These are phyloP conservation scores for Blastobotrys terrestris DNA, from an alignment of 805 yeast species.

Conservation along the genomic window DNA sequence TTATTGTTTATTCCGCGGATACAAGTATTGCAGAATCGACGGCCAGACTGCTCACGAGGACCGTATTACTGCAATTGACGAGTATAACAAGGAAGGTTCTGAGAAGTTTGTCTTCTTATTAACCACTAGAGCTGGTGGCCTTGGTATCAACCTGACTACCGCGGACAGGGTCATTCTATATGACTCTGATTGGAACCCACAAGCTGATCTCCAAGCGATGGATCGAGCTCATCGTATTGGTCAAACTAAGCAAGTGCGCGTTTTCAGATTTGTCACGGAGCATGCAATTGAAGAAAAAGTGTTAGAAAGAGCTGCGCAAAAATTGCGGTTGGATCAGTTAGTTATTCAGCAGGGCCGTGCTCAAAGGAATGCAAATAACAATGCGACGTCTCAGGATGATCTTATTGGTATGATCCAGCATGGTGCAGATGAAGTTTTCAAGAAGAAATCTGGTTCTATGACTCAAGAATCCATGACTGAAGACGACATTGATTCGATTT, in stretches of 20 bases:
- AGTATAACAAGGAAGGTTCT: slow-evolving; percentile 75
- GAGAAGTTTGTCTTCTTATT: slow-evolving; percentile 77
- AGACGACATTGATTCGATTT: slow-evolving; percentile 77
- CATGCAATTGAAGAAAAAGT: slow-evolving; percentile 96
- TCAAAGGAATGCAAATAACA: slow-evolving; percentile 39
- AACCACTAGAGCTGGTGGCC: slow-evolving; percentile 95
- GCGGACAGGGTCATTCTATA: slow-evolving; percentile 86
- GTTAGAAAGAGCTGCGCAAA: slow-evolving; percentile 92
- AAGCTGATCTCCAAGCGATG: slow-evolving; percentile 97
- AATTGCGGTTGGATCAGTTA: slow-evolving; percentile 82
- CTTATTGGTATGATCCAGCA: slow-evolving; percentile 92
- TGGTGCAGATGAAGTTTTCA: slow-evolving; percentile 89
- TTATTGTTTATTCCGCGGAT: slow-evolving; percentile 79
- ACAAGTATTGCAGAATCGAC: slow-evolving; percentile 85
- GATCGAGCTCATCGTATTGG: slow-evolving; percentile 98
- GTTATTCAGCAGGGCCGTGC: slow-evolving; percentile 91
- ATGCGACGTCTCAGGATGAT: slow-evolving; percentile 48
- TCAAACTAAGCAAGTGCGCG: slow-evolving; percentile 91
- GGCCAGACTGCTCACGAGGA: slow-evolving; percentile 93
- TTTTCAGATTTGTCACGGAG: slow-evolving; percentile 88
- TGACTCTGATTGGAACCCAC: slow-evolving; percentile 98
- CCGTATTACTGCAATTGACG: slow-evolving; percentile 87
- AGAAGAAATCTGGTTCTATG: slow-evolving; percentile 34
- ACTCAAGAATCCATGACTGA: slow-evolving; percentile 32
- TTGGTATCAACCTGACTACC: slow-evolving; percentile 86